A percentile compares a stretch with the other conserved stretches of the same genome.
These are phyloP conservation scores for Termitomyces bulborhizus DNA, from an alignment of 768 basidiomycete species.

Conservation along the genomic window DNA sequence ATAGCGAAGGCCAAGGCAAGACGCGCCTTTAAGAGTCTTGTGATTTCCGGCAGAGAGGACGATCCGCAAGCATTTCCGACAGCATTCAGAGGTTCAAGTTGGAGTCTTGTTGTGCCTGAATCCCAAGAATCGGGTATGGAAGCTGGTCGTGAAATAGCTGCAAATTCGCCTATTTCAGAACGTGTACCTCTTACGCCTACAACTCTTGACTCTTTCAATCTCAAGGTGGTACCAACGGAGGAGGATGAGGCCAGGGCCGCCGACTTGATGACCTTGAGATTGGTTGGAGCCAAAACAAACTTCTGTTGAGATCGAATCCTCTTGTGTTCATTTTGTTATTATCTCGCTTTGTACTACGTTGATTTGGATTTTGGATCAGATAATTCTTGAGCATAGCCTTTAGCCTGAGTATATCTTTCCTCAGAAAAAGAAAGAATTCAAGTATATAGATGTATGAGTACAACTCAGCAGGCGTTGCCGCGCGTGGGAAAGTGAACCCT, in stretches of 20 bases:
- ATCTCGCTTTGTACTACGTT: neutral
- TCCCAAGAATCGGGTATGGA: neutral
- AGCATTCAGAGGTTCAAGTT: conserved; percentile 12
- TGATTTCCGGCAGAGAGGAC: neutral
- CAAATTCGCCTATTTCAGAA: conserved; percentile 7
- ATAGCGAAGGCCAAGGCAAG: conserved; percentile 10
- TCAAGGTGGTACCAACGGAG: neutral
- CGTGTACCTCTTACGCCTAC: conserved; percentile 2
- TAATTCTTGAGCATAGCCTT: no score
- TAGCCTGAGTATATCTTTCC: no score
- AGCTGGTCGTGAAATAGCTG: neutral
- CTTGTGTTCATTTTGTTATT: neutral
- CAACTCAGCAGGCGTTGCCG: no score
- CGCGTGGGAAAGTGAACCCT: no score
- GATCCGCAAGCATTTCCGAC: neutral
- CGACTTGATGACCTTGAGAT: conserved; percentile 13
- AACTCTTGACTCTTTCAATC: conserved; percentile 1
- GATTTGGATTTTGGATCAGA: conserved; percentile 21
- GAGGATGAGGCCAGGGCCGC: neutral
- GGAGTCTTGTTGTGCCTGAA: conserved; percentile 11
- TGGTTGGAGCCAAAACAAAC: conserved; percentile 5
- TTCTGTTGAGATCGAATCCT: neutral
- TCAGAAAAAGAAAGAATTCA: no score
- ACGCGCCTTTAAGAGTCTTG: conserved; percentile 5
- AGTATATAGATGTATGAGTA: no score